These are phyloP conservation scores for Bondarzewia mesenterica DNA, from an alignment of 1,284 basidiomycete species.

Conservation along the genomic window DNA sequence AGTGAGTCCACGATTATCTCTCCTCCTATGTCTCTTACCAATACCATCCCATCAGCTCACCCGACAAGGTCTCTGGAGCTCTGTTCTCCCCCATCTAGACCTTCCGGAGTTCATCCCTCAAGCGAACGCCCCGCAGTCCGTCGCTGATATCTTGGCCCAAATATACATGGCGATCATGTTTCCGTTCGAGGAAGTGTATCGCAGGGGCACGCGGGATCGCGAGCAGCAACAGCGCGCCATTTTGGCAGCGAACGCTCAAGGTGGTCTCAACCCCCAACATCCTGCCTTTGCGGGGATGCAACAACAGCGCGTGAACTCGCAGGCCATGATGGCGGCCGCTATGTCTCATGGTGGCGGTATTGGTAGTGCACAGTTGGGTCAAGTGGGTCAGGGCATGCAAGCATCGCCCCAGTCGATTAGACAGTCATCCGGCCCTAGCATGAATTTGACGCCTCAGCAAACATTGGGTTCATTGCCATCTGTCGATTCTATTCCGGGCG, in stretches of 20 bases:
- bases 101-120: slow-evolving; percentile 50
- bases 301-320: slow-evolving; percentile 7
- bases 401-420: slow-evolving; percentile 6
- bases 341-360: too few relatives aligned
- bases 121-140: slow-evolving; percentile 37
- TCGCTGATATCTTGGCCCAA: slow-evolving; percentile 40
- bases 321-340: slow-evolving; percentile 7
- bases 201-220: slow-evolving; percentile 48
- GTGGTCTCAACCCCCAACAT: slow-evolving; percentile 11
- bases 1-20: slow-evolving; percentile 31
- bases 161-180: slow-evolving; percentile 53
- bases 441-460: not conserved
- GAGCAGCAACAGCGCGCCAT: slow-evolving; percentile 45
- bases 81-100: slow-evolving; percentile 46
- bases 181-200: slow-evolving; percentile 64
- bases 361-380: too few relatives aligned
- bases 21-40: slow-evolving; percentile 2
- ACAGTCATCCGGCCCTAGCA: slow-evolving; percentile 4
- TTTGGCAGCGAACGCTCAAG: slow-evolving; percentile 11
- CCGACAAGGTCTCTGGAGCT: slow-evolving; percentile 43
- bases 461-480: too few relatives aligned
- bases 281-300: slow-evolving; percentile 1
- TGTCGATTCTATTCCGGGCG: too few relatives aligned
- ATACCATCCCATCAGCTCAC: slow-evolving; percentile 18
- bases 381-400: too few relatives aligned